Percentiles rank a stretch among this genome's conserved stretches.
Evolutionary conservation across 352 stramenopile species (phyloP).

Genomic region (Phytophthora boehmeriae): DNA sequence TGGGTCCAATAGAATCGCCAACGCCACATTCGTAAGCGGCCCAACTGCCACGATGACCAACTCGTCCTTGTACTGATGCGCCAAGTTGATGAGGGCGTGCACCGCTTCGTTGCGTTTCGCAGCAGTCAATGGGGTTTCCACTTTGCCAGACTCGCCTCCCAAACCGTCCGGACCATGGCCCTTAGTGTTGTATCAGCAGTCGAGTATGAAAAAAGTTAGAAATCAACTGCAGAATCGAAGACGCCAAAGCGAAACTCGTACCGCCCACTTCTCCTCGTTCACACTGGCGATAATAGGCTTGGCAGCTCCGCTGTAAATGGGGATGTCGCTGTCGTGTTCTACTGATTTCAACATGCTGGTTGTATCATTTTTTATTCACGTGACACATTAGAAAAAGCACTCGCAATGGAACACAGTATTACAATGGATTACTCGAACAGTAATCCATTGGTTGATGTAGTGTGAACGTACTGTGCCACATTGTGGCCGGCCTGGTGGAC

Average conservation of each 20-base stretch:
- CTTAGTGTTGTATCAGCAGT: conserved; percentile 23
- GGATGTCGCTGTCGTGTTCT: conserved; percentile 44
- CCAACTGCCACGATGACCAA: conserved; percentile 80
- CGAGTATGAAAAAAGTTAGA: too few relatives aligned
- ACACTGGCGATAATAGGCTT: conserved; percentile 72
- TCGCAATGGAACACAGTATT: too few relatives aligned
- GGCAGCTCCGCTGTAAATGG: conserved; percentile 67
- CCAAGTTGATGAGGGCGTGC: conserved; percentile 64
- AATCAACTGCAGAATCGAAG: too few relatives aligned
- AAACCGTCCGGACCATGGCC: conserved; percentile 79
- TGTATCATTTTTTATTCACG: too few relatives aligned
- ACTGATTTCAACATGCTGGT: conserved; percentile 73
- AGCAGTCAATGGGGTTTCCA: conserved; percentile 29
- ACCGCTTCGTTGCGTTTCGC: conserved; percentile 69
- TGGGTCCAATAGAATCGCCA: conserved; percentile 77
- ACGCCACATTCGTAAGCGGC: conserved; percentile 79
- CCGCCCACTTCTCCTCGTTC: conserved; percentile 65
- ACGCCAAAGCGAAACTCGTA: conserved; percentile 12
- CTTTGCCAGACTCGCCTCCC: conserved; percentile 55
- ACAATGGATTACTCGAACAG: too few relatives aligned
- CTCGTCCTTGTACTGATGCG: conserved; percentile 60
- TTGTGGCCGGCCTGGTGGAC: conserved; percentile 86
- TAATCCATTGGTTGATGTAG: neutral
- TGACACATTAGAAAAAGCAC: too few relatives aligned
- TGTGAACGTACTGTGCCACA: conserved; percentile 61